Conservation (phyloP, 805 yeast genomes). For the Kuraishia hungarica region DNA sequence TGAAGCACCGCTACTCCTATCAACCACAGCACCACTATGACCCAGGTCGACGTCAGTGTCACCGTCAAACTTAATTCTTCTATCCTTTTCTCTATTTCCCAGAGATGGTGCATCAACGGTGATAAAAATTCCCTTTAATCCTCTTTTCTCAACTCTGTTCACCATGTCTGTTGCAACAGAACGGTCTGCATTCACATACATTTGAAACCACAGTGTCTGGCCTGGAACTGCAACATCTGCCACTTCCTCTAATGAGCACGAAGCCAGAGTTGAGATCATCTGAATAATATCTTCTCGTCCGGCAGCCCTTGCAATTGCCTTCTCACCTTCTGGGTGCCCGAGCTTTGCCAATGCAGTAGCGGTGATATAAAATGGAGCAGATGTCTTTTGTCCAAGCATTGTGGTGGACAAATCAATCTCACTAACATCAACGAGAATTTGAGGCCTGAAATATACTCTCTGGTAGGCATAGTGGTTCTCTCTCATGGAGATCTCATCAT, state of each 20-base stretch:
- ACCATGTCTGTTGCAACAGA: conserved; percentile 52
- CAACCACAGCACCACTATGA: conserved; percentile 37
- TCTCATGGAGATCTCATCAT: conserved; percentile 84
- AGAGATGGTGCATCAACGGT: conserved; percentile 92
- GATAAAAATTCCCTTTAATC: conserved; percentile 74
- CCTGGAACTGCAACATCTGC: conserved; percentile 55
- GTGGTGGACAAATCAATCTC: conserved; percentile 60
- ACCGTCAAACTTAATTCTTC: conserved; percentile 52
- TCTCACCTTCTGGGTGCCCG: conserved; percentile 93
- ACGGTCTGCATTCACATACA: conserved; percentile 76
- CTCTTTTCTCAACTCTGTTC: conserved; percentile 63
- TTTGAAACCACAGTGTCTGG: conserved; percentile 84
- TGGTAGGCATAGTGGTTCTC: conserved; percentile 90
- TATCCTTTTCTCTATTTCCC: conserved; percentile 87
- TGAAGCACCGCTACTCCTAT: conserved; percentile 75
- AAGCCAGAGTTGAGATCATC: conserved; percentile 90
- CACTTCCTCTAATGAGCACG: conserved; percentile 82
- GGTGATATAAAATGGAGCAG: conserved; percentile 78
- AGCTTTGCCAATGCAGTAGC: conserved; percentile 91
- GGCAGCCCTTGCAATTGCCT: conserved; percentile 77
- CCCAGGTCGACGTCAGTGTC: conserved; percentile 41
- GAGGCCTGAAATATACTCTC: conserved; percentile 80
- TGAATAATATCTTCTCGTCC: conserved; percentile 65
- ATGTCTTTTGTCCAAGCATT: conserved; percentile 62
- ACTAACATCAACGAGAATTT: conserved; percentile 73